These are phyloP conservation scores for Lecanicillium sp. DNA, from an alignment of 2,329 filamentous ascomycete genomes.

Conservation along the genomic window DNA sequence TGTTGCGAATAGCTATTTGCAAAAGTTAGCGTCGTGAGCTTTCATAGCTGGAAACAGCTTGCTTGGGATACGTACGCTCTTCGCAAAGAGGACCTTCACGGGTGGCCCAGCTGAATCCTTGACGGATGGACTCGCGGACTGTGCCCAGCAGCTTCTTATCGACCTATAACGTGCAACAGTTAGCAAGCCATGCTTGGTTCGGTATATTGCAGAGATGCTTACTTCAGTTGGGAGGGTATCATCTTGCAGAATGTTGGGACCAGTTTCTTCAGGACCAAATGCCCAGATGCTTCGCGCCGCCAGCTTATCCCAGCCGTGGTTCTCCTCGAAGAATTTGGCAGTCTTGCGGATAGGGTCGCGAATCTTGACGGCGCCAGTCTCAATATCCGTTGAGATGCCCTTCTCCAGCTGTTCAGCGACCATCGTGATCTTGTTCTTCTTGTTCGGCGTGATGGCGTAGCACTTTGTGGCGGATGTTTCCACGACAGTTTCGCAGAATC, in stretches of 20 bases:
- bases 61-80: constrained; percentile 65
- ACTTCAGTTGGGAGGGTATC: constrained; percentile 88
- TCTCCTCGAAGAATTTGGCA: constrained; percentile 94
- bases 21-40: constrained; percentile 8
- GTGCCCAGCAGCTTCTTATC: constrained; percentile 84
- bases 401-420: constrained; percentile 93
- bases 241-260: constrained; percentile 92
- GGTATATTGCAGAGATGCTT: constrained; percentile 21
- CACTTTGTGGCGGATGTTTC: constrained; percentile 97
- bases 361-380: constrained; percentile 82
- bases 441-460: constrained; percentile 95
- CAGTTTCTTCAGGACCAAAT: constrained; percentile 91
- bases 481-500: constrained; percentile 96
- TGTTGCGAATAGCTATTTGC: constrained; percentile 86
- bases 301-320: constrained; percentile 93
- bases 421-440: constrained; percentile 99
- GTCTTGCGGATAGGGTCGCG: constrained; percentile 88
- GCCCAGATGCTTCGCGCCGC: constrained; percentile 96
- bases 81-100: constrained; percentile 94
- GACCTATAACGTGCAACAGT: constrained; percentile 33
- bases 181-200: constrained; percentile 3
- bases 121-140: constrained; percentile 85
- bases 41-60: background rate
- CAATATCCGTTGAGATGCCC: constrained; percentile 91
- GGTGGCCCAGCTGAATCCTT: constrained; percentile 95